These are phyloP conservation scores for Penicillium sp. DNA, from an alignment of 2,329 filamentous ascomycete species.

Conservation along the genomic window DNA sequence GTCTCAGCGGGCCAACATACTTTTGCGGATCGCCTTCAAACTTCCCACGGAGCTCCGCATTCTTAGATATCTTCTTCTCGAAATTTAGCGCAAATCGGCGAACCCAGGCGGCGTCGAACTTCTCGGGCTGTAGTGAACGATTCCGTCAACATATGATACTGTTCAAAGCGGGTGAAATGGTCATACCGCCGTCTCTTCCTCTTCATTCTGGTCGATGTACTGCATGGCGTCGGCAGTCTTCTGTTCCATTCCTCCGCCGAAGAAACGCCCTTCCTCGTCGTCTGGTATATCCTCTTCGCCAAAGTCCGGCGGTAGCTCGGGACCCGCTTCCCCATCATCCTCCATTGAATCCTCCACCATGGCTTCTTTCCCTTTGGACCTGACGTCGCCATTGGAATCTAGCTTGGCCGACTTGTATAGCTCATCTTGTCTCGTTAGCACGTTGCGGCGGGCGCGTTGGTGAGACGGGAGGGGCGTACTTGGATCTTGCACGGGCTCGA, in stretches of 20 bases:
- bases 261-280: slow-evolving; percentile 92
- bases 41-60: slow-evolving; percentile 80
- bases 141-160: slow-evolving; percentile 19
- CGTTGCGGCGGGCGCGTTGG: slow-evolving; percentile 52
- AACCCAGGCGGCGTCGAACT: slow-evolving; percentile 78
- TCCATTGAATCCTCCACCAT: slow-evolving; percentile 47
- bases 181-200: slow-evolving; percentile 45
- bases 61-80: slow-evolving; percentile 85
- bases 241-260: slow-evolving; percentile 80
- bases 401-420: slow-evolving; percentile 58
- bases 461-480: slow-evolving; percentile 31
- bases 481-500: slow-evolving; percentile 51
- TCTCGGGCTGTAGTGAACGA: slow-evolving; percentile 53
- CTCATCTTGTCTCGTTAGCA: slow-evolving; percentile 50
- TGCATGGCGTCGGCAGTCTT: slow-evolving; percentile 79
- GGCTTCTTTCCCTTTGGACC: slow-evolving; percentile 43
- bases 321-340: slow-evolving; percentile 49
- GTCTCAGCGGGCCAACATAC: slow-evolving; percentile 36
- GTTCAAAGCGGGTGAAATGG: neutral
- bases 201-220: slow-evolving; percentile 69
- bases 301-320: slow-evolving; percentile 53
- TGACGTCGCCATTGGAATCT: slow-evolving; percentile 47
- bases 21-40: slow-evolving; percentile 74
- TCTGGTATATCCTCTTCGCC: slow-evolving; percentile 58
- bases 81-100: slow-evolving; percentile 75